These are phyloP conservation scores for Carex pumila DNA, from an alignment of 176 grass and related monocot species.

Conservation along the genomic window DNA sequence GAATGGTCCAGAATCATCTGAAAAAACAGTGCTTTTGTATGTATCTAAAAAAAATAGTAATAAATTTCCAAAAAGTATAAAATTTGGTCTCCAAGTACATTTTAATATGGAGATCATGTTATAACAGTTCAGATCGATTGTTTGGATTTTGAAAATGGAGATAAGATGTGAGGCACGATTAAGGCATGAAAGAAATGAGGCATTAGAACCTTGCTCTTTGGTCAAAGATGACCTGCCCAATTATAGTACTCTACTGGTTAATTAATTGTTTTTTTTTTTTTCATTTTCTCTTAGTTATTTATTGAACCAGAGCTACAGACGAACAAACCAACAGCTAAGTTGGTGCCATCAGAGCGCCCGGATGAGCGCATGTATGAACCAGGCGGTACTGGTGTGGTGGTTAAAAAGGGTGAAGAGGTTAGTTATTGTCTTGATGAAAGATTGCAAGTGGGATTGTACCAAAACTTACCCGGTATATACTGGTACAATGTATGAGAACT, in stretches of 20 bases:
- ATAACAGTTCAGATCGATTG: too few relatives aligned
- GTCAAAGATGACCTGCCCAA: background rate
- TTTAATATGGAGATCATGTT: too few relatives aligned
- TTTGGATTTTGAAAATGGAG: too few relatives aligned
- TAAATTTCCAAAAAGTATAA: too few relatives aligned
- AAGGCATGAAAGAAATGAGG: too few relatives aligned
- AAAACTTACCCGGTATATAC: background rate
- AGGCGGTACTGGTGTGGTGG: constrained; percentile 36
- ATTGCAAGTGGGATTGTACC: background rate
- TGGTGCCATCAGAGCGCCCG: constrained; percentile 26
- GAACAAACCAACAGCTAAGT: constrained; percentile 28
- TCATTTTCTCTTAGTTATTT: constrained; percentile 33
- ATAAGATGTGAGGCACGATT: too few relatives aligned
- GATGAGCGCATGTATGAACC: constrained; percentile 45
- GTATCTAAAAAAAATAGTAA: too few relatives aligned
- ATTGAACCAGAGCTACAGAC: constrained; percentile 56
- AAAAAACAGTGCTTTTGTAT: too few relatives aligned
- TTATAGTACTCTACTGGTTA: background rate
- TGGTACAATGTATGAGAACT: background rate
- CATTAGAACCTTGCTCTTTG: too few relatives aligned
- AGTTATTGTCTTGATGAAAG: background rate
- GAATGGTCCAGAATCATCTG: too few relatives aligned
- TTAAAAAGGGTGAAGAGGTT: constrained; percentile 47
- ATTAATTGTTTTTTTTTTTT: background rate
- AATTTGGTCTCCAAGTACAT: too few relatives aligned